These are phyloP conservation scores for Mortierella polycephala DNA, from an alignment of 371 early-diverging fungal species.

Conservation along the genomic window DNA sequence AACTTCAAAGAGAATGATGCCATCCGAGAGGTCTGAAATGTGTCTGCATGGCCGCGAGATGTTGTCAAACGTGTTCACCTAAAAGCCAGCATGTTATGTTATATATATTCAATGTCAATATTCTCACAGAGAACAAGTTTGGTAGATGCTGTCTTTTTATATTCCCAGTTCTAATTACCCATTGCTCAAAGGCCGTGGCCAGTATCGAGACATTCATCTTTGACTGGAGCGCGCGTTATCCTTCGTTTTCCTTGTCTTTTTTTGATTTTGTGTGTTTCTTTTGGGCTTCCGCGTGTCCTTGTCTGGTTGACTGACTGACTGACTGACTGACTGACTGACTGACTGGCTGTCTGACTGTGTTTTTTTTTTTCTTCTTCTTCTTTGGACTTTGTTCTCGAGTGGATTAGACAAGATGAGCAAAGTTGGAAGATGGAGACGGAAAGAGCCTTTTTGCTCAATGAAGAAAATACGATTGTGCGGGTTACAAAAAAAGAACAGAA, in stretches of 20 bases:
- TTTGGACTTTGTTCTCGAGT: too few relatives aligned
- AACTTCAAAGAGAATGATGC: slow-evolving; percentile 83
- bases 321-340: too few relatives aligned
- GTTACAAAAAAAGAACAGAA: neutral
- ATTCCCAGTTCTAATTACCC: too few relatives aligned
- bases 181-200: slow-evolving; percentile 47
- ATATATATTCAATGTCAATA: too few relatives aligned
- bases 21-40: slow-evolving; percentile 82
- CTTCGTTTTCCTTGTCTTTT: too few relatives aligned
- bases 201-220: slow-evolving; percentile 22
- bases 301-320: too few relatives aligned
- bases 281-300: too few relatives aligned
- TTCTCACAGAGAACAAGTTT: too few relatives aligned
- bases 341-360: neutral
- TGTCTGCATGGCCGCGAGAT: slow-evolving; percentile 68
- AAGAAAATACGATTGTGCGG: too few relatives aligned
- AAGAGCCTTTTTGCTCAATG: too few relatives aligned
- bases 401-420: neutral
- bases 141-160: neutral
- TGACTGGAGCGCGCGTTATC: neutral
- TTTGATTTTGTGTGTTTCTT: too few relatives aligned
- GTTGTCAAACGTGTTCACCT: slow-evolving; percentile 82
- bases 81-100: slow-evolving; percentile 3
- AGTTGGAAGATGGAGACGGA: neutral
- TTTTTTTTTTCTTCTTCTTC: neutral